Conservation (phyloP, 371 early-diverging fungal species). For the Saksenaea vasiformis region DNA sequence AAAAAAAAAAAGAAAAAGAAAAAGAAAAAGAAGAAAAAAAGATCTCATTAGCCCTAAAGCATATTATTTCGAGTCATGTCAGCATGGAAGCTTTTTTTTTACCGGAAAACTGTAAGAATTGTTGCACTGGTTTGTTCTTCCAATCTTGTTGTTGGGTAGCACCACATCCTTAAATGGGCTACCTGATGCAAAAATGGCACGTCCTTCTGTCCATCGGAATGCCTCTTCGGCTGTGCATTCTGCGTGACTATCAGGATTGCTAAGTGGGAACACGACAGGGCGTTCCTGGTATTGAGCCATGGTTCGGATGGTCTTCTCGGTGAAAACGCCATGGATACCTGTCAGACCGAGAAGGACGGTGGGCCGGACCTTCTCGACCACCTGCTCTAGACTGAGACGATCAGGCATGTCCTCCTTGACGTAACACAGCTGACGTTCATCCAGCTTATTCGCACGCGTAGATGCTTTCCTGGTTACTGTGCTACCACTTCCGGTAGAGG, state of each 20-base stretch:
- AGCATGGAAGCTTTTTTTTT: background rate
- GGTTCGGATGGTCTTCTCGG: conserved; percentile 52
- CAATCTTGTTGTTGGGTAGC: conserved; percentile 45
- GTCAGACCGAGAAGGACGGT: conserved; percentile 65
- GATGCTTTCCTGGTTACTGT: background rate
- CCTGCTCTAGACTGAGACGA: conserved; percentile 53
- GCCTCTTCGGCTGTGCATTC: conserved; percentile 71
- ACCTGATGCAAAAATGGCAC: conserved; percentile 67
- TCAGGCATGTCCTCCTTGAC: conserved; percentile 57
- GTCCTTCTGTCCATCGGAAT: conserved; percentile 62
- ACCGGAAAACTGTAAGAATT: conserved; percentile 63
- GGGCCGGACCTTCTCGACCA: conserved; percentile 62
- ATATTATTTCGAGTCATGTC: too few relatives aligned
- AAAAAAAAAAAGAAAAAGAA: background rate
- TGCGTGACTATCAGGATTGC: conserved; percentile 65
- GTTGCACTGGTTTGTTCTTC: conserved; percentile 64
- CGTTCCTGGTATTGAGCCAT: conserved; percentile 64
- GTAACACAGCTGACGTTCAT: conserved; percentile 56
- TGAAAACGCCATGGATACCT: conserved; percentile 60
- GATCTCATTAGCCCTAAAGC: too few relatives aligned
- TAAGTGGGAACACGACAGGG: conserved; percentile 66
- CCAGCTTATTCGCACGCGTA: conserved; percentile 19
- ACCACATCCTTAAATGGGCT: conserved; percentile 57
- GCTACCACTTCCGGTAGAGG: conserved; percentile 23
- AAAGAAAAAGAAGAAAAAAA: background rate